A percentile compares a stretch with the other conserved stretches of the same genome.
phyloP scores from a whole-genome alignment of 805 yeast genomes.

The Candida endomychidarum region DNA sequence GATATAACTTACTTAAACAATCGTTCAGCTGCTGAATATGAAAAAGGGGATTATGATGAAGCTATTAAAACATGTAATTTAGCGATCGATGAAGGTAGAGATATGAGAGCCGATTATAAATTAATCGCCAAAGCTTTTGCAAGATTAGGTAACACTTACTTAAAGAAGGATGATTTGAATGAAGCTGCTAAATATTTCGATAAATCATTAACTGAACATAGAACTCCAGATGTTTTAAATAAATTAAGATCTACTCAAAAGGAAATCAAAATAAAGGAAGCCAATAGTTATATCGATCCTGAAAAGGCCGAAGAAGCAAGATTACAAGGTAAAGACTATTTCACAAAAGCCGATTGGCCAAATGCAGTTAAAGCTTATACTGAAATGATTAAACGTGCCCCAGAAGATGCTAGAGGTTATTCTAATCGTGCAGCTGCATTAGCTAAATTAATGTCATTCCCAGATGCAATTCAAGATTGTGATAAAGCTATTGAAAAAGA shows the following conservation, averaged over 20 bases:
- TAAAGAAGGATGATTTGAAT: conserved; percentile 69
- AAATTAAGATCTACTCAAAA: conserved; percentile 88
- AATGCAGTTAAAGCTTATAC: conserved; percentile 90
- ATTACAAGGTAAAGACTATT: conserved; percentile 83
- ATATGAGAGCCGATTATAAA: conserved; percentile 87
- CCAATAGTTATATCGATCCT: conserved; percentile 78
- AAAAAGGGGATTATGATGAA: conserved; percentile 86
- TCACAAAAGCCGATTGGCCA: conserved; percentile 95
- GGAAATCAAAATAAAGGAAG: conserved; percentile 75
- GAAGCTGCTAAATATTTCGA: conserved; percentile 79
- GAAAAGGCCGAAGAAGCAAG: conserved; percentile 96
- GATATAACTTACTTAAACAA: conserved; percentile 95
- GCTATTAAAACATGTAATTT: conserved; percentile 77
- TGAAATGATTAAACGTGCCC: conserved; percentile 97
- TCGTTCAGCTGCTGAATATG: conserved; percentile 97
- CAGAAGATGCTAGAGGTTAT: conserved; percentile 93
- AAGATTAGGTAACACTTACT: conserved; percentile 80
- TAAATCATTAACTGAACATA: conserved; percentile 92
- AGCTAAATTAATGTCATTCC: conserved; percentile 93
- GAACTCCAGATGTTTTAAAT: conserved; percentile 89
- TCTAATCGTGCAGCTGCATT: conserved; percentile 98
- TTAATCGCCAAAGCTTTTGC: conserved; percentile 89
- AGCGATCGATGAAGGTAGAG: conserved; percentile 91
- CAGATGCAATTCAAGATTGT: conserved; percentile 93
- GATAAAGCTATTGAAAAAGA: conserved; percentile 85